Evolutionary conservation across 768 basidiomycete species (phyloP).

Genomic region (Ramaria rubella): DNA sequence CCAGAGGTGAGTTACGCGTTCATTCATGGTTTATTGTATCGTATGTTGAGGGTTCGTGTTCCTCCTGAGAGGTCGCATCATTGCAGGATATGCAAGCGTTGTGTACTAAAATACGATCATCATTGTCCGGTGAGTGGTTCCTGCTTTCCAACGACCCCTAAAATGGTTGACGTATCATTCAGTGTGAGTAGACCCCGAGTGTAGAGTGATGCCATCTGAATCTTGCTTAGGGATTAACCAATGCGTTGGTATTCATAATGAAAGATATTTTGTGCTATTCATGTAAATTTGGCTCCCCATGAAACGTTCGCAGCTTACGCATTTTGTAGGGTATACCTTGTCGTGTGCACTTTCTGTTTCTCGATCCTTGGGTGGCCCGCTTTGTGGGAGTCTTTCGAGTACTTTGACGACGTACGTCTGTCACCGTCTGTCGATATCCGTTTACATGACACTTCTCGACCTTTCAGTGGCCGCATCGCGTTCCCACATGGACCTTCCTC

Average conservation of each 20-base stretch:
- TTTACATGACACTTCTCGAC: not conserved
- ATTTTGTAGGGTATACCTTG: slow-evolving; percentile 65
- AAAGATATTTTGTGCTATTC: slow-evolving; percentile 93
- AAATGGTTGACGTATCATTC: slow-evolving; percentile 3
- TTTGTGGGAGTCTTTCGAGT: slow-evolving; percentile 52
- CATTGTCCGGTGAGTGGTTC: slow-evolving; percentile 75
- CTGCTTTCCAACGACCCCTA: not conserved
- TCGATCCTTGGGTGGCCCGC: slow-evolving; percentile 55
- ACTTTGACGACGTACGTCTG: slow-evolving; percentile 36
- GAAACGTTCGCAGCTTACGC: not conserved
- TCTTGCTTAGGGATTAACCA: slow-evolving; percentile 78
- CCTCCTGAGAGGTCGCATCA: slow-evolving; percentile 76
- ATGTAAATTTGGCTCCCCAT: slow-evolving; percentile 42
- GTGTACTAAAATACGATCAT: slow-evolving; percentile 86
- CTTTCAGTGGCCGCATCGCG: slow-evolving; percentile 49
- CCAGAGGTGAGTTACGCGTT: slow-evolving; percentile 60
- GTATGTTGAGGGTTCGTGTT: slow-evolving; percentile 7
- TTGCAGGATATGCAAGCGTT: slow-evolving; percentile 85
- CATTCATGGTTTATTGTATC: slow-evolving; percentile 3
- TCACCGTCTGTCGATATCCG: not conserved
- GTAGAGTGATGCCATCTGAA: not conserved
- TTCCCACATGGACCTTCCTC: slow-evolving; percentile 65
- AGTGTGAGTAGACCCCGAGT: slow-evolving; percentile 33
- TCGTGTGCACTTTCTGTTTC: slow-evolving; percentile 59
- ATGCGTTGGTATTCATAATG: slow-evolving; percentile 94